These are phyloP conservation scores for Aspergillus clavatus DNA, from an alignment of 2,329 filamentous ascomycete species.

Conservation along the genomic window DNA sequence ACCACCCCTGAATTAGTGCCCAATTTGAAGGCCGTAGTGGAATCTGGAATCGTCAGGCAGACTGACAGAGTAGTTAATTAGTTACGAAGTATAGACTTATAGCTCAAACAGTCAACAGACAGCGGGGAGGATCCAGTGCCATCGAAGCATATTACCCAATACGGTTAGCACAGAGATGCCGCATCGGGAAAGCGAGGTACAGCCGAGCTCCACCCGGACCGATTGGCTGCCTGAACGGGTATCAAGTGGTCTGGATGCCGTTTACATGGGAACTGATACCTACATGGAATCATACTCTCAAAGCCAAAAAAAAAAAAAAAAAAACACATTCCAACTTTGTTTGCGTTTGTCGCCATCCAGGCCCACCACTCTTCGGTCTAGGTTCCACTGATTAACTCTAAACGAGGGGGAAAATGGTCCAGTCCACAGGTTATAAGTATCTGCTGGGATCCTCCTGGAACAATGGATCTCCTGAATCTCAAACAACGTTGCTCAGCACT, in stretches of 20 bases:
- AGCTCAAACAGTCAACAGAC: too few species aligned
- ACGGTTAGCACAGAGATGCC: slow-evolving; percentile 11
- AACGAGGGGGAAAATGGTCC: background rate
- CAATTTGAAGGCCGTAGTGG: background rate
- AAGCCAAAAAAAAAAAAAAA: too few species aligned
- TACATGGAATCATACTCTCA: too few species aligned
- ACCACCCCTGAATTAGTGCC: background rate
- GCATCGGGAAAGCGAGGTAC: slow-evolving; percentile 15
- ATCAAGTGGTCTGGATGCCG: background rate
- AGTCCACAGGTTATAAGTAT: slow-evolving; percentile 2
- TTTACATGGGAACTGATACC: too few species aligned
- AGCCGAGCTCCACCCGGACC: slow-evolving; percentile 3
- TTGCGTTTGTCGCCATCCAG: background rate
- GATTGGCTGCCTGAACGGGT: slow-evolving; percentile 1
- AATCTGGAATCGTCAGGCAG: too few species aligned
- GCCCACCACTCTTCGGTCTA: background rate
- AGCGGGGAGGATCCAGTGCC: background rate
- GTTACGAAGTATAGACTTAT: too few species aligned
- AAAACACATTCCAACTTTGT: background rate
- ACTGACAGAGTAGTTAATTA: too few species aligned
- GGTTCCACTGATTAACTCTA: background rate
- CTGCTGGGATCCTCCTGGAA: background rate
- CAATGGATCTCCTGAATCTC: background rate
- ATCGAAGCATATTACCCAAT: slow-evolving; percentile 20
- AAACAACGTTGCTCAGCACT: background rate